These are phyloP conservation scores for Fusarium pininemorale DNA, from an alignment of 2,329 filamentous ascomycete genomes.

Conservation along the genomic window DNA sequence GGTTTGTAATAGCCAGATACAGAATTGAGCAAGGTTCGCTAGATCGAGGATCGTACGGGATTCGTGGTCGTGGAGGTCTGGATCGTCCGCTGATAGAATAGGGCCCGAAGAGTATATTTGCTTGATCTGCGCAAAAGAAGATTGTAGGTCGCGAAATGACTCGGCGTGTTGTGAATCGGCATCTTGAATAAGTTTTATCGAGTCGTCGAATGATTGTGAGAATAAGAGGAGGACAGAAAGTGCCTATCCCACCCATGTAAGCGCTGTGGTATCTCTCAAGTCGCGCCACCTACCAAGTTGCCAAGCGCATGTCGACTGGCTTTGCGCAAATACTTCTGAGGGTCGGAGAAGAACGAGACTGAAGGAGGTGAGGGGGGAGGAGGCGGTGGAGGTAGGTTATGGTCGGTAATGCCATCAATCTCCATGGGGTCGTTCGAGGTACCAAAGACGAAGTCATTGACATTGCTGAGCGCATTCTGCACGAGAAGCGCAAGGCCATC, in stretches of 20 bases:
- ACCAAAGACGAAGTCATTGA: constrained; percentile 50
- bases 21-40: constrained; percentile 60
- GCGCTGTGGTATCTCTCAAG: constrained; percentile 8
- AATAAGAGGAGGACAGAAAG: constrained; percentile 52
- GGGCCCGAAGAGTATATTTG: constrained; percentile 47
- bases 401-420: constrained; percentile 46
- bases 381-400: constrained; percentile 33
- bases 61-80: constrained; percentile 47
- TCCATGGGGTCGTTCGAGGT: constrained; percentile 47
- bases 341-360: constrained; percentile 48
- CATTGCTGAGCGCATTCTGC: constrained; percentile 53
- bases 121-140: constrained; percentile 47
- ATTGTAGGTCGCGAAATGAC: constrained; percentile 45
- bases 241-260: constrained; percentile 44
- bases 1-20: constrained; percentile 51
- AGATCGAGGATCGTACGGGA: constrained; percentile 53
- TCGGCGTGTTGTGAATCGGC: constrained; percentile 47
- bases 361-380: constrained; percentile 40
- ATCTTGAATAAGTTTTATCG: constrained; percentile 47
- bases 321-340: constrained; percentile 50
- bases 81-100: constrained; percentile 48
- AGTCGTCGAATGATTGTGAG: constrained; percentile 51
- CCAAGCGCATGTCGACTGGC: constrained; percentile 52
- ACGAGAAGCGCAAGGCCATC: constrained; percentile 51
- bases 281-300: constrained; percentile 49